These are phyloP conservation scores for Cicer arietinum DNA, from an alignment of 306 rosid species.

Conservation along the genomic window DNA sequence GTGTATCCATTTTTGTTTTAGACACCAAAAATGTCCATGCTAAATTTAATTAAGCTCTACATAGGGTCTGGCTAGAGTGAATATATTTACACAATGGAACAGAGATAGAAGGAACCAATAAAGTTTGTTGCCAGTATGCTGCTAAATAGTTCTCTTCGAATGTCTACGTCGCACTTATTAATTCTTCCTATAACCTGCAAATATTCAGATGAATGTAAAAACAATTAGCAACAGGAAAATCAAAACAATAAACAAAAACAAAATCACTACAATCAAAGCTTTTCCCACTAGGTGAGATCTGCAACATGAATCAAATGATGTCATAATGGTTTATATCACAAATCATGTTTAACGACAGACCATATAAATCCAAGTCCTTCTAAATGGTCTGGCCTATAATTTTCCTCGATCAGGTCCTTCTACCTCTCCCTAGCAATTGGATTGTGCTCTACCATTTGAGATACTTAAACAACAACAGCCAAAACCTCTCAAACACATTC, in stretches of 20 bases:
- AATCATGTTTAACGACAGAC: slow-evolving; percentile 7
- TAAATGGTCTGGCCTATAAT: background rate
- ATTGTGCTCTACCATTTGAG: slow-evolving; percentile 1
- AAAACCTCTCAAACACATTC: slow-evolving; percentile 2
- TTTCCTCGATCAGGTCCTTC: background rate
- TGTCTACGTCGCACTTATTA: slow-evolving; percentile 95
- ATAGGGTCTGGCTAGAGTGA: slow-evolving; percentile 21
- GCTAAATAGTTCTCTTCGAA: slow-evolving; percentile 93
- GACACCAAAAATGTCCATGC: slow-evolving; percentile 17
- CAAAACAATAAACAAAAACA: slow-evolving; percentile 6
- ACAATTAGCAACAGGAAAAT: slow-evolving; percentile 38
- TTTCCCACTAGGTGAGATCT: background rate
- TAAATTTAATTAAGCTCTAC: slow-evolving; percentile 23
- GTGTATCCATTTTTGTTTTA: background rate
- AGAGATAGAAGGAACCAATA: slow-evolving; percentile 20
- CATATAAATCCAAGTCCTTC: background rate
- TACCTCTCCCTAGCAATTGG: background rate
- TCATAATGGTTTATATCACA: background rate
- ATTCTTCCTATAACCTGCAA: slow-evolving; percentile 93
- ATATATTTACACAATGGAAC: background rate
- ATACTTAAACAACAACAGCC: slow-evolving; percentile 9
- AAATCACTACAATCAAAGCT: slow-evolving; percentile 4
- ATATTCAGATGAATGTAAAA: slow-evolving; percentile 35
- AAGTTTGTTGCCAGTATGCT: slow-evolving; percentile 82
- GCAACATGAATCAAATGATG: slow-evolving; percentile 3